Evolutionary conservation across 2,329 filamentous ascomycete genomes (phyloP), one percentile per base, ranked within the genome.

Genomic region (Calonectria naviculata): DNA sequence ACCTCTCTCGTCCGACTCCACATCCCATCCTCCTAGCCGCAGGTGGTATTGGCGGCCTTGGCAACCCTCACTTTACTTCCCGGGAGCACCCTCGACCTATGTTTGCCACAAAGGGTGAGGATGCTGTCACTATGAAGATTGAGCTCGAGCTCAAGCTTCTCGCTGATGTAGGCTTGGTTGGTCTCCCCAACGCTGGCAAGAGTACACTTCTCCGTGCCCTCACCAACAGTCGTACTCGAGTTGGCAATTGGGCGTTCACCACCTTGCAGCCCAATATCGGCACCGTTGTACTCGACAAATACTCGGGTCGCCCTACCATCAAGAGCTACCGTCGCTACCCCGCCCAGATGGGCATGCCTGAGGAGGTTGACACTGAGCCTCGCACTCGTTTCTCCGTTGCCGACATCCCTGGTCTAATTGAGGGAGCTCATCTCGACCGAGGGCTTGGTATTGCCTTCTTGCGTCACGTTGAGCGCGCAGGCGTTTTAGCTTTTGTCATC

Each of bases 241-340:
- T 99, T 34, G 97, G 97, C 46, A 92, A 94, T 81, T 99, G 97
- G 97, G 96, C 95, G 12, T 99, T 99, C 82, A 99, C 97, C 4
- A 99, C 97, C 0, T 87, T 99, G 10, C 93, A 95, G 76, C 97
- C 97, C 3, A 98, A 97, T 76, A 97, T 99, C 66, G 97, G 97
- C 62, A 99, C 97, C 0, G 95, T 99, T 8, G 93, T 98, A 17
- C 89, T 99, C 13, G 97, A 99, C 82, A 91, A 95, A 80, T 90
- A 97, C 84, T 92, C 91, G 69, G 95, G 95, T 3, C 91, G 94
- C 0, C 94, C 95, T 1, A 67, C 85, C 7, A 82, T 89, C 54
- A 83, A 81, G 49, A 84, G 83, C 63, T 81, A 80, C 65, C 78
- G 80, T 6, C 78, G 75, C 10, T 80, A 80, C 78, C 74, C 79